Evolutionary conservation across 2,329 filamentous ascomycete genomes (phyloP).

Genomic region (Akanthomyces dipterigenus): DNA sequence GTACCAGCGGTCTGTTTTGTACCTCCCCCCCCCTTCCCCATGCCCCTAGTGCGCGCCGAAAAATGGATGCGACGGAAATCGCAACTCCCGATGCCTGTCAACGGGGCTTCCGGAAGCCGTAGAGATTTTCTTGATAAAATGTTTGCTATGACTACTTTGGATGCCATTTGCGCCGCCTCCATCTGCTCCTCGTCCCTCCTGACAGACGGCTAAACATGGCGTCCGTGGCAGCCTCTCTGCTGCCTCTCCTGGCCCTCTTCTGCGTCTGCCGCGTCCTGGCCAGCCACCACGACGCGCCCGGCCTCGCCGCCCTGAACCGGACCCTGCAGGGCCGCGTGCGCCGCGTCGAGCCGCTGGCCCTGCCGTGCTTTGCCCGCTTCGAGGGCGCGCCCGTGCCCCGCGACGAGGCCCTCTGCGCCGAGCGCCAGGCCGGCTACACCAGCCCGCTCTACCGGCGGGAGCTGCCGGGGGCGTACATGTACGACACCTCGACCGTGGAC

Average conservation of each 20-base stretch:
- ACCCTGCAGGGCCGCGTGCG: conserved; percentile 10
- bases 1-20: too few species aligned
- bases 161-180: too few species aligned
- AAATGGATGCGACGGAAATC: background rate
- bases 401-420: conserved; percentile 9
- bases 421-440: conserved; percentile 13
- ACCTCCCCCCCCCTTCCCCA: too few species aligned
- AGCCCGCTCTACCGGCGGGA: conserved; percentile 11
- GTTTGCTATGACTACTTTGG: background rate
- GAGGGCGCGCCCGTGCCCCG: conserved; percentile 10
- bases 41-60: background rate
- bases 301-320: conserved; percentile 7
- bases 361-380: conserved; percentile 16
- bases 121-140: background rate
- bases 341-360: conserved; percentile 13
- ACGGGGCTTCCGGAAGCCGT: background rate
- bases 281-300: background rate
- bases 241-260: background rate
- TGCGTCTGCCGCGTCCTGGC: background rate
- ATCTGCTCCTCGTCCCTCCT: background rate
- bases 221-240: background rate
- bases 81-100: background rate
- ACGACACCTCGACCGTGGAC: conserved; percentile 15
- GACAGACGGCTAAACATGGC: background rate
- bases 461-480: conserved; percentile 16